Evolutionary conservation across 23 red algal genomes (phyloP), one percentile per base, ranked within the genome.

Genomic region (Gracilariopsis chorda): DNA sequence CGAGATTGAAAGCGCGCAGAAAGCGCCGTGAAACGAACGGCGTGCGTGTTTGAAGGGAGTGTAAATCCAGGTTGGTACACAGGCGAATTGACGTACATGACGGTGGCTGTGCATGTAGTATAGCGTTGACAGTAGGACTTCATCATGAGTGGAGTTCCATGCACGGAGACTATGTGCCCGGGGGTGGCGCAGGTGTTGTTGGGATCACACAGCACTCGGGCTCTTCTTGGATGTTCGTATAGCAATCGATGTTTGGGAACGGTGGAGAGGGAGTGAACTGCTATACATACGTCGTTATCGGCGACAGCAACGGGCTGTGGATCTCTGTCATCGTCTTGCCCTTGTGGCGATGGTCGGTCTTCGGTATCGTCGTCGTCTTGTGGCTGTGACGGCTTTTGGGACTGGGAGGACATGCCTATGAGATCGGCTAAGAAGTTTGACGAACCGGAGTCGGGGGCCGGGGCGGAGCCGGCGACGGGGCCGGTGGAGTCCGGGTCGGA

Each of bases 11-110:
- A 83, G 6, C 78, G 16, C n/a, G 78, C 78, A 10, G 78, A 49
- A 64, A 83, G 47, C 1, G 57, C 27, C 4, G 78, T 83, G 24
- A 62, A 65, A 49, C 19, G 3, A 8, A 83, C 37, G 42, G n/a
- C 58, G 13, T 83, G 35, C 2, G 78, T 83, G 34, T 41, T 61
- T 32, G 78, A 83, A 7, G 51, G 52, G 42, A 63, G 12, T 9
- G 37, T 49, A 36, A 83, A 45, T 48, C 55, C 78, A n/a, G 51
- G 78, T 43, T 42, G 27, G 35, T 55, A 83, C 14, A 49, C 51
- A 20, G 78, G 78, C 17, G 51, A 62, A 53, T 83, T 83, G 24
- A 83, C 78, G 1, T 64, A 16, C 78, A 83, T 83, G 7, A 83
- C 47, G 4, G 48, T 53, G 1, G 21, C 1, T 83, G 43, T 61